Conservation (phyloP, 306 rosid genomes). For the Vigna nakashimae region DNA sequence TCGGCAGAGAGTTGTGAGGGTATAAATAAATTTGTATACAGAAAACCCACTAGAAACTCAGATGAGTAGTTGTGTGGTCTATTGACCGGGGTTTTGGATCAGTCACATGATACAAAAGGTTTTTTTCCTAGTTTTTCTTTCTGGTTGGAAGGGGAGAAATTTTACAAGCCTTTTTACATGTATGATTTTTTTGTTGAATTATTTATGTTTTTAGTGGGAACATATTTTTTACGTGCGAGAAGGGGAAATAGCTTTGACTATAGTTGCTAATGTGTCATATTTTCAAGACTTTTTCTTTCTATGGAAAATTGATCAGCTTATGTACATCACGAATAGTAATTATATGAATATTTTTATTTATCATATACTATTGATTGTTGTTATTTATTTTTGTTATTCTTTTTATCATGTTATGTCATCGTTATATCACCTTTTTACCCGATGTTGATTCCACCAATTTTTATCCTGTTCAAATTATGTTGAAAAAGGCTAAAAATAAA, state of each 20-base stretch:
- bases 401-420: too few species aligned
- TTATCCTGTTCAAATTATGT: too few species aligned
- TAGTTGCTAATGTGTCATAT: background rate
- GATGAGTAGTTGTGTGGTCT: slow-evolving; percentile 1
- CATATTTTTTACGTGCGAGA: background rate
- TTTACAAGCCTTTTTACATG: background rate
- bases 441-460: background rate
- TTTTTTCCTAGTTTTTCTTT: slow-evolving; percentile 2
- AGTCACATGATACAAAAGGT: background rate
- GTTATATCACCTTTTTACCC: too few species aligned
- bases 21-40: background rate
- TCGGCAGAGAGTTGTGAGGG: slow-evolving; percentile 30
- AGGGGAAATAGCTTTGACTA: background rate
- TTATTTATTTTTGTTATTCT: too few species aligned
- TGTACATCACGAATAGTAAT: background rate
- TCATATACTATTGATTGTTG: too few species aligned
- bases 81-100: background rate
- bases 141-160: slow-evolving; percentile 23
- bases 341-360: too few species aligned
- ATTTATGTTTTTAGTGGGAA: slow-evolving; percentile 31
- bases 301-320: background rate
- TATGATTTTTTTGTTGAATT: slow-evolving; percentile 9
- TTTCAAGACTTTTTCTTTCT: background rate
- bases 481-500: background rate
- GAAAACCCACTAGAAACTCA: background rate